Evolutionary conservation across 805 yeast species (phyloP).

Genomic region (Teunomyces aglyptinius): DNA sequence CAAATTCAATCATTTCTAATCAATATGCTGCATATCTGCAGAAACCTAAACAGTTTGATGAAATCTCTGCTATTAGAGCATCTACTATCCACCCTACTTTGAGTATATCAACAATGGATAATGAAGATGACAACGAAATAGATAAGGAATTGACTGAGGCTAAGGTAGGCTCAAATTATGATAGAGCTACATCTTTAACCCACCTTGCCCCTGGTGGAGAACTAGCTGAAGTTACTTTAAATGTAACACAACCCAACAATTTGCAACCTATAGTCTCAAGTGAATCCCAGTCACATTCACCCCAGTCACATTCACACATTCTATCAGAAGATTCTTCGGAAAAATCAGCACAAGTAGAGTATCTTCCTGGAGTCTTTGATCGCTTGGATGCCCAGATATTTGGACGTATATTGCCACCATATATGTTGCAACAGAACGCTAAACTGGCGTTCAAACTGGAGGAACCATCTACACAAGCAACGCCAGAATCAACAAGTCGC

Average conservation of each 20-base stretch:
- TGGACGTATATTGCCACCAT: slow-evolving; percentile 82
- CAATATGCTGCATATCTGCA: not conserved
- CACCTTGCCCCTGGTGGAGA: not conserved
- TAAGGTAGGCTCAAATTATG: not conserved
- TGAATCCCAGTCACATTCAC: not conserved
- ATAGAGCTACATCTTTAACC: not conserved
- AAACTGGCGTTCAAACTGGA: not conserved
- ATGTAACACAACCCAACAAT: not conserved
- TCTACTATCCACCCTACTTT: slow-evolving; percentile 1
- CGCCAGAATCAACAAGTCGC: not conserved
- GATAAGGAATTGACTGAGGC: not conserved
- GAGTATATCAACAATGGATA: slow-evolving; percentile 1
- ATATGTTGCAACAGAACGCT: slow-evolving; percentile 53
- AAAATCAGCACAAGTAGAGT: slow-evolving; percentile 26
- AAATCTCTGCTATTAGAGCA: not conserved
- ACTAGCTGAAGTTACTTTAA: not conserved
- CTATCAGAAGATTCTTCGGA: not conserved
- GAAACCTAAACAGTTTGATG: not conserved
- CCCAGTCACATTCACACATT: not conserved
- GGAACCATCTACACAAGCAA: not conserved
- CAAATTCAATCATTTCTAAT: not conserved
- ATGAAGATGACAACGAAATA: not conserved
- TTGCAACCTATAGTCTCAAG: not conserved
- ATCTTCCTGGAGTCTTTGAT: slow-evolving; percentile 82
- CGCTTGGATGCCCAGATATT: slow-evolving; percentile 80